phyloP scores from a whole-genome alignment of 495 filamentous ascomycete genomes.

The Usnea hakonensis region DNA sequence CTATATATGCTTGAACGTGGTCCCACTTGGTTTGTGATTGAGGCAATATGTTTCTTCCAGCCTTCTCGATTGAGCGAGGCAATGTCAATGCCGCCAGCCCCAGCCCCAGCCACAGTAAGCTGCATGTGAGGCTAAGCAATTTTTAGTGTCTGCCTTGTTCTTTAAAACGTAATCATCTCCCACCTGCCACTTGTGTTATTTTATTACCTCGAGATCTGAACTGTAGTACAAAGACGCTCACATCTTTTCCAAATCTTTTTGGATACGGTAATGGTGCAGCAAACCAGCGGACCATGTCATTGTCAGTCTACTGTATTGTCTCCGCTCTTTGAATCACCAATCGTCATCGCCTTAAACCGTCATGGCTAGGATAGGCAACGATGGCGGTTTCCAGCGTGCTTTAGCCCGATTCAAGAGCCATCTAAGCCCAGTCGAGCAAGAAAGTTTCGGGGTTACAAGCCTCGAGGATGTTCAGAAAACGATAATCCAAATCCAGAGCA shows the following conservation, averaged over 20 bases:
- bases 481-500: not conserved
- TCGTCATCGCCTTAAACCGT: too few species aligned
- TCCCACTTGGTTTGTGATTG: too few species aligned
- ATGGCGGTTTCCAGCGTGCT: not conserved
- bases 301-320: too few species aligned
- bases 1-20: not conserved
- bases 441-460: not conserved
- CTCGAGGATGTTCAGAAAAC: not conserved
- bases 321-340: too few species aligned
- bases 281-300: not conserved
- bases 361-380: not conserved
- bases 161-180: too few species aligned
- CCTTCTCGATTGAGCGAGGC: too few species aligned
- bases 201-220: not conserved
- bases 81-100: too few species aligned
- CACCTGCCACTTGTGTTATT: too few species aligned
- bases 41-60: too few species aligned
- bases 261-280: not conserved
- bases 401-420: not conserved
- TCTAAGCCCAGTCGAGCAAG: not conserved
- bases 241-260: not conserved
- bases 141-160: too few species aligned
- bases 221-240: not conserved
- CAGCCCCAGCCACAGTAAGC: too few species aligned
- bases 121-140: too few species aligned